Conservation (phyloP, 2,329 filamentous ascomycete genomes). For the Aureobasidium lini region DNA sequence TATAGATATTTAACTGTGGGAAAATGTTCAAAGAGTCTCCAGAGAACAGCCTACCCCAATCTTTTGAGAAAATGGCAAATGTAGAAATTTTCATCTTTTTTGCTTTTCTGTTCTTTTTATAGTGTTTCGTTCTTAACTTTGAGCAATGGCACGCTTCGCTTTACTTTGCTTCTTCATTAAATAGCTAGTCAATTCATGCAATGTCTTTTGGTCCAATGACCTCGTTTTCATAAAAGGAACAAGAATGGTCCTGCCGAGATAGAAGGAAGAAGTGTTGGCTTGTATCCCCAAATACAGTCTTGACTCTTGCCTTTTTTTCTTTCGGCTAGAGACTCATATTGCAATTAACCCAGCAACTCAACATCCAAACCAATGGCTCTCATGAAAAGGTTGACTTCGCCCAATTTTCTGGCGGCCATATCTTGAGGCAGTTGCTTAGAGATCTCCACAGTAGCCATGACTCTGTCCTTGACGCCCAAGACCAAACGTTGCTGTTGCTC, state of each 20-base stretch:
- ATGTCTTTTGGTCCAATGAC: neutral
- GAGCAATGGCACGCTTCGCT: too few species aligned
- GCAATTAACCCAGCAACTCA: conserved; percentile 56
- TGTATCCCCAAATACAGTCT: neutral
- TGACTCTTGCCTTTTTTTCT: neutral
- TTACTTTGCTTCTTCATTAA: too few species aligned
- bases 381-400: conserved; percentile 98
- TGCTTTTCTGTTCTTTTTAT: too few species aligned
- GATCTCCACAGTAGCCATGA: conserved; percentile 87
- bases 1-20: too few species aligned
- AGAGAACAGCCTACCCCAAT: too few species aligned
- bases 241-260: neutral
- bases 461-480: conserved; percentile 91
- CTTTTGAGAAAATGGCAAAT: too few species aligned
- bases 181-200: too few species aligned
- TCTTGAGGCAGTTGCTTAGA: conserved; percentile 84
- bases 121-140: too few species aligned
- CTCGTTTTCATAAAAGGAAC: neutral
- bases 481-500: conserved; percentile 94
- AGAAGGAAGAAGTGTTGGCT: neutral
- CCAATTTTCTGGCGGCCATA: conserved; percentile 73
- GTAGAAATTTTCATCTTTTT: too few species aligned
- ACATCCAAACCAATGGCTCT: conserved; percentile 97
- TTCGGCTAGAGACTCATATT: neutral
- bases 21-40: too few species aligned